Evolutionary conservation across 768 basidiomycete species (phyloP).

Genomic region (Lactarius quietus): DNA sequence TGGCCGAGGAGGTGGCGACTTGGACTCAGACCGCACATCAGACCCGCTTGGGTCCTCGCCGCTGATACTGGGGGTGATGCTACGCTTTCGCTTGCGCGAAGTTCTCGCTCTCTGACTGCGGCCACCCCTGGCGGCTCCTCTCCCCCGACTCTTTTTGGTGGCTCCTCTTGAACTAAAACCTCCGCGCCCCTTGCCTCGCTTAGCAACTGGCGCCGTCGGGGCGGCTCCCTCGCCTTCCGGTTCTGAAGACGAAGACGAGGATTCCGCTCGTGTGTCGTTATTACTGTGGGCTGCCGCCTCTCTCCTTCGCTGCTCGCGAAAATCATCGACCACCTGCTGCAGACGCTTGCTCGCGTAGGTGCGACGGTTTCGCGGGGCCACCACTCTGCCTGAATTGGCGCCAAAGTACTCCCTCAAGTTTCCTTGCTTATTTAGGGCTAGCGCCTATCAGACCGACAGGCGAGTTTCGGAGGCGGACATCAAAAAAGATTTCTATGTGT

Average conservation of each 20-base stretch:
- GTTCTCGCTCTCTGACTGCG: constrained; percentile 11
- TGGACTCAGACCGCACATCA: constrained; percentile 2
- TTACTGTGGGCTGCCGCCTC: constrained; percentile 29
- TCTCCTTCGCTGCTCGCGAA: constrained; percentile 51
- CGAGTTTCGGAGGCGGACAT: not conserved
- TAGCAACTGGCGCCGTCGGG: not conserved
- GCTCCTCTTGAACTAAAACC: not conserved
- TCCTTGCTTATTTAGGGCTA: constrained; percentile 70
- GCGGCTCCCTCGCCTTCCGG: not conserved
- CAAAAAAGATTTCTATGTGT: not conserved
- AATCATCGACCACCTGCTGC: constrained; percentile 81
- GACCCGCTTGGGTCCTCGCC: not conserved
- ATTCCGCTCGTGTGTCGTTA: not conserved
- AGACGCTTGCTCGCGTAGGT: constrained; percentile 84
- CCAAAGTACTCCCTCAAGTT: constrained; percentile 76
- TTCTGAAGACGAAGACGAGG: constrained; percentile 2
- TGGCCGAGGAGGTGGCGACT: constrained; percentile 31
- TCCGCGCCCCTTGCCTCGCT: constrained; percentile 10
- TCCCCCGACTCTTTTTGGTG: constrained; percentile 10
- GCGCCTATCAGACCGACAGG: constrained; percentile 38
- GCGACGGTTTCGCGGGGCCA: constrained; percentile 75
- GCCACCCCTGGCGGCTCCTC: constrained; percentile 17
- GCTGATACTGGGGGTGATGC: constrained; percentile 23
- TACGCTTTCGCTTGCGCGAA: constrained; percentile 22
- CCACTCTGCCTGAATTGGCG: constrained; percentile 58